A percentile compares a stretch with the other conserved stretches of the same genome.
These are phyloP conservation scores for Eucalyptus cloeziana DNA, from an alignment of 345 rosid species.

Conservation along the genomic window DNA sequence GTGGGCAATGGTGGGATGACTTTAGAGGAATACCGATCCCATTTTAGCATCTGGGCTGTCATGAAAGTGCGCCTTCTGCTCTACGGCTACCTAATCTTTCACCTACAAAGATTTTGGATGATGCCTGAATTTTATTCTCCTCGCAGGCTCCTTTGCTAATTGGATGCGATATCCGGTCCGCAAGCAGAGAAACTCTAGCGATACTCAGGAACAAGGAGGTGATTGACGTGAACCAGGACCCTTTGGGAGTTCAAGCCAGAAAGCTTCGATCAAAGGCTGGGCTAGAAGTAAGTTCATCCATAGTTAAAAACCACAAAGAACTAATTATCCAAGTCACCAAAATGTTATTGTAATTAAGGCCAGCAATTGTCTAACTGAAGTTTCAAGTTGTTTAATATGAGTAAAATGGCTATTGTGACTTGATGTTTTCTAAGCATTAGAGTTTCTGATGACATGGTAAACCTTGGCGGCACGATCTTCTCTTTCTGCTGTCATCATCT, in stretches of 20 bases:
- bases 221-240: slow-evolving; percentile 39
- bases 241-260: slow-evolving; percentile 36
- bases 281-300: slow-evolving; percentile 22
- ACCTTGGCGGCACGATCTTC: not conserved
- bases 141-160: slow-evolving; percentile 33
- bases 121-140: not conserved
- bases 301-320: not conserved
- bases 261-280: slow-evolving; percentile 19
- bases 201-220: slow-evolving; percentile 40
- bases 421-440: not conserved
- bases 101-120: not conserved
- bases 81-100: not conserved
- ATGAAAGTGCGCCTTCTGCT: slow-evolving; percentile 17
- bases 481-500: not conserved
- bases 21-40: slow-evolving; percentile 31
- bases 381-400: not conserved
- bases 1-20: slow-evolving; percentile 63
- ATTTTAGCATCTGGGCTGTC: slow-evolving; percentile 49
- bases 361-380: not conserved
- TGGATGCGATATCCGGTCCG: slow-evolving; percentile 31
- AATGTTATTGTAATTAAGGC: not conserved
- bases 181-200: slow-evolving; percentile 16
- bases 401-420: not conserved
- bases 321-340: not conserved
- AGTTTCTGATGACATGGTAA: not conserved